Evolutionary conservation across 768 basidiomycete genomes (phyloP).

Genomic region (Lanmaoa rubissima): DNA sequence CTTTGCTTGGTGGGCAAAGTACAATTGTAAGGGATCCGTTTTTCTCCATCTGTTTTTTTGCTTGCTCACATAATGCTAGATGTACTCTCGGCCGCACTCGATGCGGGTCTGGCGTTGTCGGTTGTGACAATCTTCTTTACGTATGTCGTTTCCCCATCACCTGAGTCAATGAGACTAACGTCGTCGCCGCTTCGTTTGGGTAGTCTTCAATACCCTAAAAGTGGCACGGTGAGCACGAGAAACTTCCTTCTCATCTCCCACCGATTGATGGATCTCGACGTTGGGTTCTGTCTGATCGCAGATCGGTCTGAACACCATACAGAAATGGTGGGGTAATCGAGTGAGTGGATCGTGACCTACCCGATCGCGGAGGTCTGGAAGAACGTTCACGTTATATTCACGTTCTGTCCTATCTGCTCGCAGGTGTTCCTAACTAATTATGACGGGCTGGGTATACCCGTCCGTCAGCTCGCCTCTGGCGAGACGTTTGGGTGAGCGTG

Average conservation of each 20-base stretch:
- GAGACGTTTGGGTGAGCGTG: constrained; percentile 21
- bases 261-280: neutral
- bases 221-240: constrained; percentile 20
- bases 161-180: neutral
- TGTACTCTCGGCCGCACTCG: constrained; percentile 72
- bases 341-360: constrained; percentile 5
- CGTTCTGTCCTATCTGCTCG: neutral
- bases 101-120: constrained; percentile 69
- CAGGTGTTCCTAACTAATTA: constrained; percentile 24
- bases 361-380: neutral
- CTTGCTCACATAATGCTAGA: constrained; percentile 38
- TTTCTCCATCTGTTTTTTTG: neutral
- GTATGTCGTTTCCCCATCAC: constrained; percentile 36
- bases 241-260: neutral
- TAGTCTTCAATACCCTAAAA: constrained; percentile 29
- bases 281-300: neutral
- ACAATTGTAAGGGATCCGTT: constrained; percentile 54
- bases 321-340: constrained; percentile 31
- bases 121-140: constrained; percentile 67
- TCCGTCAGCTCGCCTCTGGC: constrained; percentile 23
- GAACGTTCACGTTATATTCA: neutral
- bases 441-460: constrained; percentile 26
- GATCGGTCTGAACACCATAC: constrained; percentile 22
- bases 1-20: constrained; percentile 76
- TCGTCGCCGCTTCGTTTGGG: no score